These are phyloP conservation scores for Hypoxylon intermedium DNA, from an alignment of 495 filamentous ascomycete genomes.

Conservation along the genomic window DNA sequence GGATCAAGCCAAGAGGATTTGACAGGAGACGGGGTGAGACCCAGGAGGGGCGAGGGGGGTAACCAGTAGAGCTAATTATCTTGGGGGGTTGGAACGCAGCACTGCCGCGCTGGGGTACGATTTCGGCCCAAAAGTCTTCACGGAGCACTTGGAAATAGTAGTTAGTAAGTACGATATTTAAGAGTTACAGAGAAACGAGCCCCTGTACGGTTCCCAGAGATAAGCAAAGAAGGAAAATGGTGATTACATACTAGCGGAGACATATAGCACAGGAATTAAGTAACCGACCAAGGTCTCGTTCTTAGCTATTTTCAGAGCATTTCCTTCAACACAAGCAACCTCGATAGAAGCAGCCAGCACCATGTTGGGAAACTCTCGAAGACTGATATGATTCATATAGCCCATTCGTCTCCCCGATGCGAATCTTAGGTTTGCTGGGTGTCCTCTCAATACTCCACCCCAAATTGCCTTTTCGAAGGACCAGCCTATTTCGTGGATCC, in stretches of 20 bases:
- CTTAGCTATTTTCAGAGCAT: not conserved
- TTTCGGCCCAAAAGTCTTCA: conserved; percentile 10
- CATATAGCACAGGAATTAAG: not conserved
- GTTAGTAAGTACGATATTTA: not conserved
- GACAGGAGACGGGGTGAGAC: too few relatives aligned
- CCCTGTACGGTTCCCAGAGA: not conserved
- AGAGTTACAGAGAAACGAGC: not conserved
- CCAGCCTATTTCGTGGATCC: conserved; percentile 1
- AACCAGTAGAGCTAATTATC: too few relatives aligned
- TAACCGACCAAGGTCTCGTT: not conserved
- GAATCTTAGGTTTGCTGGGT: not conserved
- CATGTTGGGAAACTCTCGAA: not conserved
- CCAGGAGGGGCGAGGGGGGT: too few relatives aligned
- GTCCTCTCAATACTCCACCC: not conserved
- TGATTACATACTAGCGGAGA: not conserved
- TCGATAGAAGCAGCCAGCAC: not conserved
- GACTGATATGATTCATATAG: not conserved
- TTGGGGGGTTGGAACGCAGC: not conserved
- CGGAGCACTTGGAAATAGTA: not conserved
- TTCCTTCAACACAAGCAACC: not conserved
- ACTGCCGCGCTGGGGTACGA: not conserved
- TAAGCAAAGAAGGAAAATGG: not conserved
- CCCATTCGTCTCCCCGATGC: not conserved
- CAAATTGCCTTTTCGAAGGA: not conserved
- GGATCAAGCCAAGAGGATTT: too few relatives aligned